Evolutionary conservation across 2,329 filamentous ascomycete species (phyloP), one percentile per base, ranked within the genome.

Genomic region (Colletotrichum zoysiae): DNA sequence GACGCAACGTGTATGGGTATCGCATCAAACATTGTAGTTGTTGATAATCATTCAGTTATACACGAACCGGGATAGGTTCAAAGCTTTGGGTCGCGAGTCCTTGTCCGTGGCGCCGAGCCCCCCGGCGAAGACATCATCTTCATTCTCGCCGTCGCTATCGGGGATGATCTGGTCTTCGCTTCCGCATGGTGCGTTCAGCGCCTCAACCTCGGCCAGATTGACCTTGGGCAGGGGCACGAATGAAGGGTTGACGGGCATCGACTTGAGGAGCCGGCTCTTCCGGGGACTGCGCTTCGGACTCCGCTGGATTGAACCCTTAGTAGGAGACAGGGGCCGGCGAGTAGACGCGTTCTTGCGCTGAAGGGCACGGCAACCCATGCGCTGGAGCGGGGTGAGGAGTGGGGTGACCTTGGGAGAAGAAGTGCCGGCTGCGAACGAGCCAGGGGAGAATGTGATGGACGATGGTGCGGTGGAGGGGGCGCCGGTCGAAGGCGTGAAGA

Each of bases 101-200:
- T 79, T 78, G 2, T 71, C 73, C 38, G 30, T 42, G 6, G 58
- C 65, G 23, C 59, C 65, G 35, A 48, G 70, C 20, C 79, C 79
- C 12, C 80, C 77, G 30, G 77, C 74, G 33, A 72, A 48, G 44
- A 85, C 83, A 12, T 78, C 77, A 8, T 74, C 73, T 16, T 85
- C 84, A 23, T 82, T 81, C 66, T 87, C 86, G 23, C 76, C 84
- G 70, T 87, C 86, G 72, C 86, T 88, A 76, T 86, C 86, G 35
- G 85, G 85, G 18, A 87, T 78, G 73, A 90, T 84, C 66, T 88
- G 83, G 68, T 90, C 88, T 76, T 90, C 88, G 75, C 88, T 90
- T 18, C 88, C 88, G 7, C 80, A 74, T 14, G 81, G 71, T 64
- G 76, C 77, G 74, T 88, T 87, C 53, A 89, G 77, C 2, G 86